Percentiles rank a stretch among this genome's conserved stretches.
Conservation (phyloP, 139 green algal species). For the Chloropicon primus region DNA sequence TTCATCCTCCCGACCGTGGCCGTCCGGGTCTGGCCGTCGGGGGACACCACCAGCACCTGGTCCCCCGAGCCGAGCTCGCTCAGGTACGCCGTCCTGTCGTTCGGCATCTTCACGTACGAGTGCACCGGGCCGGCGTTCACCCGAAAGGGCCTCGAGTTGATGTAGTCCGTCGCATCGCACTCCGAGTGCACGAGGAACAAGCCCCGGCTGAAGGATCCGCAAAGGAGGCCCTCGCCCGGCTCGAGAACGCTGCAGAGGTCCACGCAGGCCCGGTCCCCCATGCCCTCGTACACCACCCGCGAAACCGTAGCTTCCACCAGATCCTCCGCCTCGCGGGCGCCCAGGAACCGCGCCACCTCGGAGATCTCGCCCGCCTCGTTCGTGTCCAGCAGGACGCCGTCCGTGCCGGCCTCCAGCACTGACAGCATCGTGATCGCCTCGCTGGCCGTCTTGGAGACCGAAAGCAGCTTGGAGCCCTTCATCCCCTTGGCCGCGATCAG, state of each 20-base stretch:
- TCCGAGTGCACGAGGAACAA: conserved; percentile 79
- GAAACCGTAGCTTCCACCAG: conserved; percentile 31
- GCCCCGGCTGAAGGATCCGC: conserved; percentile 65
- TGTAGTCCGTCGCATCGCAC: conserved; percentile 59
- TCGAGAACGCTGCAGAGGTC: conserved; percentile 53
- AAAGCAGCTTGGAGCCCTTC: conserved; percentile 32
- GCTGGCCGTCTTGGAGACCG: conserved; percentile 17
- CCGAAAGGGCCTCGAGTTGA: conserved; percentile 68
- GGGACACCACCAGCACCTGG: conserved; percentile 52
- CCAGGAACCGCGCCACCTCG: conserved; percentile 22
- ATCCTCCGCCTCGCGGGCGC: neutral
- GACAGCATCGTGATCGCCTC: conserved; percentile 53
- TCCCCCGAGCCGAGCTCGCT: conserved; percentile 1
- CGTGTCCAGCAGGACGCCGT: conserved; percentile 63
- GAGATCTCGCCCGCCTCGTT: conserved; percentile 44
- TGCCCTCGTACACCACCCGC: conserved; percentile 36
- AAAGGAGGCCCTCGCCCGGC: conserved; percentile 75
- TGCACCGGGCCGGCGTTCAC: conserved; percentile 88
- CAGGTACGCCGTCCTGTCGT: conserved; percentile 65
- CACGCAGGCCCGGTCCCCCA: conserved; percentile 78
- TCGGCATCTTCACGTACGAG: conserved; percentile 45
- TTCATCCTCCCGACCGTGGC: conserved; percentile 64
- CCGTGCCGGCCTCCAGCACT: conserved; percentile 59
- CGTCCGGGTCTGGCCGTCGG: conserved; percentile 23
- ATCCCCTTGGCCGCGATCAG: conserved; percentile 59